phyloP scores from a whole-genome alignment of 1,284 basidiomycete species.

The Erythrobasidium hasegawianum region DNA sequence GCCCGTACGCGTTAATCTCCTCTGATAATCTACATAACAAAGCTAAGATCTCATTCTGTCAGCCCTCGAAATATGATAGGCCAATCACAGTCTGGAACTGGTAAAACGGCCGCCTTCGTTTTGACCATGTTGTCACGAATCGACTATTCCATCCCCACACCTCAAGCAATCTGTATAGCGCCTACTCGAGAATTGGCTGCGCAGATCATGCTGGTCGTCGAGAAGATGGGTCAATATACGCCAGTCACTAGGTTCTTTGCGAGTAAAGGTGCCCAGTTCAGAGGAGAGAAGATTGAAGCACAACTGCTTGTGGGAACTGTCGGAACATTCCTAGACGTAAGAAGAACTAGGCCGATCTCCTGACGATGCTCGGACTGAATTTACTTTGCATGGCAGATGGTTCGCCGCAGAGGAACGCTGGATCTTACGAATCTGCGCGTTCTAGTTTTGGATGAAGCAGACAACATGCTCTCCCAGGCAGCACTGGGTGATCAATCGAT shows the following conservation, averaged over 20 bases:
- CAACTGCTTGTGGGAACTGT: conserved; percentile 96
- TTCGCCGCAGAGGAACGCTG: conserved; percentile 52
- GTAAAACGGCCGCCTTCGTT: conserved; percentile 98
- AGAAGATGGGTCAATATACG: conserved; percentile 93
- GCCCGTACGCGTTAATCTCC: conserved; percentile 64
- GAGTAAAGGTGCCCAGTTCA: conserved; percentile 59
- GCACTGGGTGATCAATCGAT: conserved; percentile 88
- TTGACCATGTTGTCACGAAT: conserved; percentile 95
- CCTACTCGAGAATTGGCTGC: conserved; percentile 95
- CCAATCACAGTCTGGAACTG: conserved; percentile 98
- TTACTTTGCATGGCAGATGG: conserved; percentile 50
- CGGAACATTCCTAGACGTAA: conserved; percentile 86
- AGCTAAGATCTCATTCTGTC: conserved; percentile 22
- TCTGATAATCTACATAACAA: not conserved
- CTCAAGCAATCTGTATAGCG: conserved; percentile 90
- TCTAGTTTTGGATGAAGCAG: conserved; percentile 96
- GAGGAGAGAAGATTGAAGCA: conserved; percentile 64
- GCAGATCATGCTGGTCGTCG: conserved; percentile 94
- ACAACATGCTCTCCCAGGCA: conserved; percentile 97
- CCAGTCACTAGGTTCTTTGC: conserved; percentile 88
- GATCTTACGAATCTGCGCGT: conserved; percentile 80
- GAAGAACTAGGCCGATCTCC: conserved; percentile 21
- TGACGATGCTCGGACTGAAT: conserved; percentile 10
- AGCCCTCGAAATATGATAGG: conserved; percentile 98
- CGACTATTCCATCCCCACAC: conserved; percentile 74